These are phyloP conservation scores for Sporothrix euskadiensis DNA, from an alignment of 2,329 filamentous ascomycete species.

Conservation along the genomic window DNA sequence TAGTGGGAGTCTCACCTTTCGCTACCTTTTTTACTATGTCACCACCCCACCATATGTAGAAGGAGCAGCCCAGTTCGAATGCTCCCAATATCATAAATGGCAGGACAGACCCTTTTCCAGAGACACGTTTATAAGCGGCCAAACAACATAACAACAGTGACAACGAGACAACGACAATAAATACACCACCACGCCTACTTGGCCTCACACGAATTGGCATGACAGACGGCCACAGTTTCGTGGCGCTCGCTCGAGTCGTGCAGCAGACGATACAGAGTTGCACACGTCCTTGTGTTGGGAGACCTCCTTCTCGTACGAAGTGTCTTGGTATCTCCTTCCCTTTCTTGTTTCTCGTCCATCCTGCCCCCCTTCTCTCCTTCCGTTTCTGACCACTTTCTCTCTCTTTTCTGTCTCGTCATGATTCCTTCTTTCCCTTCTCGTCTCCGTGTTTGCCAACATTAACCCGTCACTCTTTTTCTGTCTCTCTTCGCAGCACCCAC, in stretches of 20 bases:
- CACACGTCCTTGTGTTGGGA: conserved; percentile 18
- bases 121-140: background rate
- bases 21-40: background rate
- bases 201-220: conserved; percentile 3
- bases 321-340: conserved; percentile 21
- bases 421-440: background rate
- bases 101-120: background rate
- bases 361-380: background rate
- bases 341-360: background rate
- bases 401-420: background rate
- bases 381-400: background rate
- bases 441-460: background rate
- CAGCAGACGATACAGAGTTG: conserved; percentile 2
- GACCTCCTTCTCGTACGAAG: background rate
- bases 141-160: background rate
- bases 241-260: conserved; percentile 5
- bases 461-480: background rate
- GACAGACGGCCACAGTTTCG: conserved; percentile 11
- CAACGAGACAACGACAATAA: background rate
- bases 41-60: background rate
- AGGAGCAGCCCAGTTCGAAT: background rate
- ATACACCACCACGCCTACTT: background rate
- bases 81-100: background rate
- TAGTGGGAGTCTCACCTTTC: background rate
- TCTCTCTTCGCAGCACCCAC: background rate